phyloP scores from a whole-genome alignment of 2,329 filamentous ascomycete species.

The Cytospora piceae region DNA sequence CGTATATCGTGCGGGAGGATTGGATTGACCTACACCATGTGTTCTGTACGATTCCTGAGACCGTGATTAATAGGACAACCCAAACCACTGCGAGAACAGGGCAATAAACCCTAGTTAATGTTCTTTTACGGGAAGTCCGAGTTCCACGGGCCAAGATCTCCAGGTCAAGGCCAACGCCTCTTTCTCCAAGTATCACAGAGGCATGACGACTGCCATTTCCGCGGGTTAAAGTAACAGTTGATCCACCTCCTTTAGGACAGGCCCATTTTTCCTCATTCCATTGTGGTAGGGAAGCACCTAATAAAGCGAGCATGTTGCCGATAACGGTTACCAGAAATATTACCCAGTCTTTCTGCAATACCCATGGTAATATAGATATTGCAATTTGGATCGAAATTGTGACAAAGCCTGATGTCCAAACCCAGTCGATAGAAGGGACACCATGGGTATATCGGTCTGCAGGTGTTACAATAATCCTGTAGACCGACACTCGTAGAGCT shows the following conservation, averaged over 20 bases:
- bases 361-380: constrained; percentile 2
- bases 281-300: constrained; percentile 3
- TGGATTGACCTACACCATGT: not conserved
- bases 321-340: not conserved
- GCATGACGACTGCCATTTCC: constrained; percentile 2
- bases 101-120: not conserved
- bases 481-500: constrained; percentile 3
- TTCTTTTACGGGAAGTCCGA: not conserved
- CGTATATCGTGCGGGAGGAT: not conserved
- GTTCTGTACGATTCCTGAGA: constrained; percentile 1
- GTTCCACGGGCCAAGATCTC: not conserved
- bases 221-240: not conserved
- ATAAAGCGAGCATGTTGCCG: not conserved
- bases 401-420: constrained; percentile 4
- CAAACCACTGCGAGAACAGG: not conserved
- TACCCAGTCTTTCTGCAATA: not conserved
- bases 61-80: not conserved
- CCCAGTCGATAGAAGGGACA: not conserved
- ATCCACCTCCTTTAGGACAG: not conserved
- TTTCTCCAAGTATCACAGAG: constrained; percentile 1
- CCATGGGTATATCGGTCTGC: not conserved
- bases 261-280: not conserved
- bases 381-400: not conserved
- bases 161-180: constrained; percentile 1
- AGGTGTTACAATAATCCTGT: not conserved